Evolutionary conservation across 2,329 filamentous ascomycete species (phyloP), one percentile per base, ranked within the genome.

Genomic region (Clarireedia paspali): DNA sequence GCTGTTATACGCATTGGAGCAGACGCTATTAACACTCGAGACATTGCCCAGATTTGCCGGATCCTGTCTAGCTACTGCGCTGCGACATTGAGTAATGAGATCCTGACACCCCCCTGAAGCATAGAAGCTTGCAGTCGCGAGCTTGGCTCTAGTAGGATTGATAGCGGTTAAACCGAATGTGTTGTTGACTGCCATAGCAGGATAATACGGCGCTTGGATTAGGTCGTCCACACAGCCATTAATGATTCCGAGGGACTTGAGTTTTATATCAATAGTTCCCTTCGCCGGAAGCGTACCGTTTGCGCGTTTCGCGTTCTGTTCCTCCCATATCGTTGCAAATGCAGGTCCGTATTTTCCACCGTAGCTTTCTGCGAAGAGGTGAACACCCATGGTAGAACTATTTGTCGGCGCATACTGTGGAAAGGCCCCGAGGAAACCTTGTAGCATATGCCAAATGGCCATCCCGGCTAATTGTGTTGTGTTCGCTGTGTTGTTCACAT

Each of bases 171-270:
- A 77, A 7, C 77, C 81, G 66, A 88, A 91, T 0, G 84, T 82
- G 66, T 88, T 88, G 65, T 82, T 80, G 56, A 75, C 75, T 9
- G 80, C 79, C 67, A 84, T 85, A 6, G 70, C 66, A 1, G 81
- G 76, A 60, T 80, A 83, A 62, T 71, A 80, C 2, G 79, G 77
- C 3, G 74, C 73, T 70, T 89, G 84, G 1, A 83, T 74, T 30
- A 82, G 67, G 62, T 80, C 75, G 64, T 91, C 88, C 38, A 90
- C 73, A 60, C 85, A 81, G 12, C 85, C 87, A 67, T 90, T 88
- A 57, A 89, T 74, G 57, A 91, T 86, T 23, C 86, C 85, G 0
- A 90, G 70, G 0, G 85, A 81, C 14, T 73, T 73, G 7, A 90
- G 73, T 53, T 79, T 77, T 49, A 88, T 80, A 30, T 81, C 76